phyloP scores from a whole-genome alignment of 192 early-diverging fungal genomes.

The Linnemannia zychae region DNA sequence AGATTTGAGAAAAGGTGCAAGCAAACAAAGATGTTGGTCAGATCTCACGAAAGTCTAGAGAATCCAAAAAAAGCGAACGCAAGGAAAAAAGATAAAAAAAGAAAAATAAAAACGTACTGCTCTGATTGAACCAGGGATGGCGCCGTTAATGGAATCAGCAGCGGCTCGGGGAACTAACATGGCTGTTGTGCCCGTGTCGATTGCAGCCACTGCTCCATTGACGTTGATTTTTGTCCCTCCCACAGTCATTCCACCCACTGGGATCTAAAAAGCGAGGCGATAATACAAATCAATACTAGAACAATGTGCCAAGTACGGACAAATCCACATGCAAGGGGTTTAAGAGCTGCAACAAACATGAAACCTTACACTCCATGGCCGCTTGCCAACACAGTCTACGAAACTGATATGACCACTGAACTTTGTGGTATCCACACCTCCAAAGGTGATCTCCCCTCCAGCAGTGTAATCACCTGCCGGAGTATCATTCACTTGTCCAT shows the following conservation, averaged over 20 bases:
- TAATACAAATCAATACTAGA: neutral
- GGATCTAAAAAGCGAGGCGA: slow-evolving; percentile 13
- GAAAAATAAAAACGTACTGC: neutral
- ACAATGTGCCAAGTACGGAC: neutral
- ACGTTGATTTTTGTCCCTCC: slow-evolving; percentile 19
- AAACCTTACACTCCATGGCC: slow-evolving; percentile 41
- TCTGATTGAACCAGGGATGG: slow-evolving; percentile 53
- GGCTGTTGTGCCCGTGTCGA: slow-evolving; percentile 73
- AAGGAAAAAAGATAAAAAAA: neutral
- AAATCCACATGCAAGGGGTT: neutral
- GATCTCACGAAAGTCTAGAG: no score
- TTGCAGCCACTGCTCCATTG: slow-evolving; percentile 35
- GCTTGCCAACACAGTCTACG: slow-evolving; percentile 18
- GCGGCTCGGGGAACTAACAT: slow-evolving; percentile 61
- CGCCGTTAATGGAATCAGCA: slow-evolving; percentile 55
- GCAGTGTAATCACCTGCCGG: neutral
- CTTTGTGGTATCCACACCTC: slow-evolving; percentile 32
- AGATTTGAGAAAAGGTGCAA: neutral
- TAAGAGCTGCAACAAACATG: no score
- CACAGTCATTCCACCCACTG: slow-evolving; percentile 23
- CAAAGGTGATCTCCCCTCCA: slow-evolving; percentile 52
- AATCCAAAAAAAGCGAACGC: neutral
- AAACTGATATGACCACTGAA: slow-evolving; percentile 27
- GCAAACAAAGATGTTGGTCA: neutral
- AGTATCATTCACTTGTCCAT: neutral